Base-by-base conservation (phyloP, 176 grass and related monocot genomes). In the Paspalum notatum region DNA sequence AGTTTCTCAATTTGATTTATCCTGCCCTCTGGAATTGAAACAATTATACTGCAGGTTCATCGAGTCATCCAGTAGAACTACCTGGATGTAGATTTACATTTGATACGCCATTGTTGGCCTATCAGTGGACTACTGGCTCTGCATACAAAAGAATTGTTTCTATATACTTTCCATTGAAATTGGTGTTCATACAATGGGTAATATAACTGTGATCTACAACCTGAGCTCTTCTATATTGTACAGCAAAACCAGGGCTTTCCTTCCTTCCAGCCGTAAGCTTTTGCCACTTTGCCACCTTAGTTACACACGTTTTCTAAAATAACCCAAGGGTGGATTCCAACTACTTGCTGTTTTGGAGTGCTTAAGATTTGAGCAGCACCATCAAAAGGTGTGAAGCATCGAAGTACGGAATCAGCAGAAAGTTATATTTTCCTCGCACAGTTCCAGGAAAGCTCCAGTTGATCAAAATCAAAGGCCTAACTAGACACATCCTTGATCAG, bases 401-500 rank as follows among this genome's bases (percentile, higher is more conserved):
- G 17, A 51, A 52, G 44, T 59, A 64, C 16, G 50, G 13, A 10
- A 16, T 39, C 27, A 38, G 32, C 47, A 41, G 18, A 25, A 25
- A 15, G 40, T 66, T 22, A 20, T 48, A 11, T 37, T 27, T 44
- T 2, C 62, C 41, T 15, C 0, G 5, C 40, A 75, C 12, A 16
- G 6, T 16, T 63, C 50, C 32, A 73, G 38, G 18, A 72, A 42
- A 12, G 8, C 51, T n/a, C 9, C 4, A 78, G 50, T 78, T 39
- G 56, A 38, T 62, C 72, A 51, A 42, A 88, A 72, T 22, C 11
- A 46, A 67, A 62, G 12, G 7, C 75, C 25, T 50, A 82, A 69
- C 58, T 91, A 99, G 16, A 93, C 90, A 80, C 93, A 99, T 74
- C 97, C 93, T 91, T 99, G 97, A 78, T 99, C 97, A 45, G 87